A percentile compares a stretch with the other conserved stretches of the same genome.
phyloP scores from a whole-genome alignment of 2,329 filamentous ascomycete genomes.

The Monilinia aucupariae region DNA sequence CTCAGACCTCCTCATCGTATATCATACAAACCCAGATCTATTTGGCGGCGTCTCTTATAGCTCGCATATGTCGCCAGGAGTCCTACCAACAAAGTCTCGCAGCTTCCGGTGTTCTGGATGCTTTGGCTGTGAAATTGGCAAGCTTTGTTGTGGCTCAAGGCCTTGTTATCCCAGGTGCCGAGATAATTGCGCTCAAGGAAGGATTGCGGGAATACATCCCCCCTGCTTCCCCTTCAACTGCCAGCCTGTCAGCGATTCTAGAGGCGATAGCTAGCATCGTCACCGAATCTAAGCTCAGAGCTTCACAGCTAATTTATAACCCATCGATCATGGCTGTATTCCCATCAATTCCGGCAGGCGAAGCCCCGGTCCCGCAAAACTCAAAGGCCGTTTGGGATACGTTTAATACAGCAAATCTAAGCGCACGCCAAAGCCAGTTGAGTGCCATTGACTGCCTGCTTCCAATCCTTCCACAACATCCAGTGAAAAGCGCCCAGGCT shows the following conservation, averaged over 20 bases:
- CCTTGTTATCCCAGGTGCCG: slow-evolving; percentile 61
- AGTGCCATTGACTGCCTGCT: slow-evolving; percentile 63
- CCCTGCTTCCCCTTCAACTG: slow-evolving; percentile 51
- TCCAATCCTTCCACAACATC: slow-evolving; percentile 47
- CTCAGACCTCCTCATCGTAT: slow-evolving; percentile 48
- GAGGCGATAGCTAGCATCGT: slow-evolving; percentile 74
- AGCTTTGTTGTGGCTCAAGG: slow-evolving; percentile 64
- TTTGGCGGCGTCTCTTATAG: slow-evolving; percentile 53
- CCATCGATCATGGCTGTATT: slow-evolving; percentile 66
- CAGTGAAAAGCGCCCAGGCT: slow-evolving; percentile 36
- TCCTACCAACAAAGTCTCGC: slow-evolving; percentile 66
- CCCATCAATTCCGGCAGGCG: slow-evolving; percentile 45
- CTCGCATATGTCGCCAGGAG: slow-evolving; percentile 60
- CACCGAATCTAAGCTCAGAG: slow-evolving; percentile 70
- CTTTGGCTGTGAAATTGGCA: slow-evolving; percentile 67
- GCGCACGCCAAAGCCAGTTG: slow-evolving; percentile 34
- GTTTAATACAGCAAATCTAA: slow-evolving; percentile 48
- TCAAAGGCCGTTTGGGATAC: slow-evolving; percentile 47
- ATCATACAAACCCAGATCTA: slow-evolving; percentile 56
- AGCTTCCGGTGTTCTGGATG: slow-evolving; percentile 69
- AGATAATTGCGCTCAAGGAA: slow-evolving; percentile 48
- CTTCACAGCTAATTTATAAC: slow-evolving; percentile 64
- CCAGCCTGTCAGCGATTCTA: slow-evolving; percentile 63
- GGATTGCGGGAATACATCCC: slow-evolving; percentile 55
- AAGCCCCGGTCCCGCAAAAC: slow-evolving; percentile 46